Percentiles rank a stretch among this genome's conserved stretches.
These are phyloP conservation scores for Oryza punctata DNA, from an alignment of 176 grass and related monocot species.

Conservation along the genomic window DNA sequence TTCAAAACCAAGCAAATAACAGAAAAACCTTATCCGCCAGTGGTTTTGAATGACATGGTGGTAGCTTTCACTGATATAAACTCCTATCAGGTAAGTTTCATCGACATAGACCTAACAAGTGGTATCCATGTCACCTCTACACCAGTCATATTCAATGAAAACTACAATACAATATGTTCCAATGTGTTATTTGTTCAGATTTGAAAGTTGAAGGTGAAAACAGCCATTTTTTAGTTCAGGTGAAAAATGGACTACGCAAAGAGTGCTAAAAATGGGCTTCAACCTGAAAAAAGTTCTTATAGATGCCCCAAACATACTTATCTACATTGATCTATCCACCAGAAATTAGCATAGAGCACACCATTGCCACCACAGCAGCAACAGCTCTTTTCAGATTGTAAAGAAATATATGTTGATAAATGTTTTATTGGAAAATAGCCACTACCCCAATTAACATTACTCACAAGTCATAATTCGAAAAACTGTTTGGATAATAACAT, in stretches of 20 bases:
- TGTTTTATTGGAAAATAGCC: constrained; percentile 5
- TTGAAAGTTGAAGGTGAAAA: too few relatives aligned
- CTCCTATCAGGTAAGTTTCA: neutral
- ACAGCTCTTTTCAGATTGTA: neutral
- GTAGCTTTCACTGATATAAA: too few relatives aligned
- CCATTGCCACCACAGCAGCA: neutral
- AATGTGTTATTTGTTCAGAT: too few relatives aligned
- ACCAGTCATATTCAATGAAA: too few relatives aligned
- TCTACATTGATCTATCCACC: neutral
- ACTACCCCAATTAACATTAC: constrained; percentile 5
- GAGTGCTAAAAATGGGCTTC: neutral
- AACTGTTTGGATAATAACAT: constrained; percentile 22
- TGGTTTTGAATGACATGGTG: too few relatives aligned
- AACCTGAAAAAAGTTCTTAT: neutral
- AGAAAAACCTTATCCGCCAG: too few relatives aligned
- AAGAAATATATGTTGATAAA: neutral
- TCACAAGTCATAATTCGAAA: neutral
- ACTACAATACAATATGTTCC: too few relatives aligned
- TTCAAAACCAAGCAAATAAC: too few relatives aligned
- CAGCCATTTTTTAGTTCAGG: too few relatives aligned
- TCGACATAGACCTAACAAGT: too few relatives aligned
- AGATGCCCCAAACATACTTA: neutral
- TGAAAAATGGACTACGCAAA: too few relatives aligned
- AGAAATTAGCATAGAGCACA: neutral
- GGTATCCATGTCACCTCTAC: too few relatives aligned